Base-by-base conservation (phyloP, 192 early-diverging fungal species). In the Backusella tuberculispora region DNA sequence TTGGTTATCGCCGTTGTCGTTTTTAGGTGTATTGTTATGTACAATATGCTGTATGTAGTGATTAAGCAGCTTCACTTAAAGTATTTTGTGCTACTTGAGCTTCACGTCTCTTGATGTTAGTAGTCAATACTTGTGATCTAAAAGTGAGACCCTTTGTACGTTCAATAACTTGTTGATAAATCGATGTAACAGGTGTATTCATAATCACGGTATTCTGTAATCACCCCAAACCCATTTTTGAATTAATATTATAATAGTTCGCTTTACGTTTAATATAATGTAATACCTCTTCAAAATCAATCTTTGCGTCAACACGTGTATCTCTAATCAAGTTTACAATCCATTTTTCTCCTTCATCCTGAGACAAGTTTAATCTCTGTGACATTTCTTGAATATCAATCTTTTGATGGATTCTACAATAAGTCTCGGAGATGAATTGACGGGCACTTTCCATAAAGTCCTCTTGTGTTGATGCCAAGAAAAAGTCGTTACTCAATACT, bases 161-260 rank as follows among this genome's bases (percentile, higher is more conserved):
- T 86, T 98, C 96, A 80, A 98, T 98, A 73, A 97, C 93, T 81
- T 97, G 95, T 82, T 96, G 95, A 86, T 96, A 96, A 42, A 98
- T 87, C 17, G 95, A 94, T 43, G 89, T 90, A 69, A 91, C 83
- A 74, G 90, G 90, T 50, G 92, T 90, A 74, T 96, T 96, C 95
- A 98, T 97, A 72, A 96, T 84, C 29, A 98, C 95, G 40, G 95
- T 95, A 86, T 96, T 96, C 87, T 84, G 66, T 21, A 64, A 41
- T 7, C 19, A 53, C n/a, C 29, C 29, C 29, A 34, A 34, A 34
- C 29, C 29, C 29, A 34, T 34, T 34, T 34, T 1, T 34, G 2
- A 34, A 34, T 21, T 29, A 64, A 12, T 10, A 17, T 38, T 53
- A 40, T 24, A 47, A 73, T 34, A 34, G 29, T 2, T 34, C 29